These are phyloP conservation scores for Daedaleopsis sinensis DNA, from an alignment of 768 basidiomycete genomes.

Conservation along the genomic window DNA sequence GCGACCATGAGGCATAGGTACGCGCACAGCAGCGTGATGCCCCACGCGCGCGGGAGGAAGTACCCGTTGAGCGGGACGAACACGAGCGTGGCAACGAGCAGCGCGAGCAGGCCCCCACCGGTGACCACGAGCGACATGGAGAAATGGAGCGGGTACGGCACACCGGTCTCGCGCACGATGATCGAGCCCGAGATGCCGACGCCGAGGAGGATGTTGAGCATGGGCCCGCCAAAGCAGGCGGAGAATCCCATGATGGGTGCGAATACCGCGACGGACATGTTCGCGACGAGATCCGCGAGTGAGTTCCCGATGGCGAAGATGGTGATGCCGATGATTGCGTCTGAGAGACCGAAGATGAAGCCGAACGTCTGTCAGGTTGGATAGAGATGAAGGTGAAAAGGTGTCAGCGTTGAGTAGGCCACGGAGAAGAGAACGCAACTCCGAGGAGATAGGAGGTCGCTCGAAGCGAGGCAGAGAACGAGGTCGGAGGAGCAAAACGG, in stretches of 20 bases:
- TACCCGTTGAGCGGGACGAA: conserved; percentile 88
- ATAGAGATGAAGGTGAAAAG: background rate
- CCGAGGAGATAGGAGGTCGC: background rate
- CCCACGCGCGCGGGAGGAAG: conserved; percentile 80
- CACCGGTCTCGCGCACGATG: conserved; percentile 63
- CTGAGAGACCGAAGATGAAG: conserved; percentile 91
- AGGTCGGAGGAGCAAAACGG: background rate
- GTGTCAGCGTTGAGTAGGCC: background rate
- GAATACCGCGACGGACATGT: conserved; percentile 94
- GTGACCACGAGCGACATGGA: conserved; percentile 86
- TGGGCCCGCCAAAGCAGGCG: conserved; percentile 91
- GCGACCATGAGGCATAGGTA: conserved; percentile 78
- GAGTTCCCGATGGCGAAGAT: conserved; percentile 98
- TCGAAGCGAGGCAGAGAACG: background rate
- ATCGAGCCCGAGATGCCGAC: conserved; percentile 92
- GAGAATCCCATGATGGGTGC: conserved; percentile 95
- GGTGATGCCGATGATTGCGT: conserved; percentile 95
- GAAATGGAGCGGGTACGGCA: conserved; percentile 76
- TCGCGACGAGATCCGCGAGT: conserved; percentile 94
- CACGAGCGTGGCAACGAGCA: conserved; percentile 76
- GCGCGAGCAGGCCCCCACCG: conserved; percentile 72
- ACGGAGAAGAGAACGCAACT: background rate
- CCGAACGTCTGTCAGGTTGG: conserved; percentile 72
- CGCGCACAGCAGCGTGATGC: conserved; percentile 70
- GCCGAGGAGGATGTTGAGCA: conserved; percentile 90